A percentile compares a stretch with the other conserved stretches of the same genome.
Conservation (phyloP, 495 filamentous ascomycete genomes). For the Lepraria neglecta region DNA sequence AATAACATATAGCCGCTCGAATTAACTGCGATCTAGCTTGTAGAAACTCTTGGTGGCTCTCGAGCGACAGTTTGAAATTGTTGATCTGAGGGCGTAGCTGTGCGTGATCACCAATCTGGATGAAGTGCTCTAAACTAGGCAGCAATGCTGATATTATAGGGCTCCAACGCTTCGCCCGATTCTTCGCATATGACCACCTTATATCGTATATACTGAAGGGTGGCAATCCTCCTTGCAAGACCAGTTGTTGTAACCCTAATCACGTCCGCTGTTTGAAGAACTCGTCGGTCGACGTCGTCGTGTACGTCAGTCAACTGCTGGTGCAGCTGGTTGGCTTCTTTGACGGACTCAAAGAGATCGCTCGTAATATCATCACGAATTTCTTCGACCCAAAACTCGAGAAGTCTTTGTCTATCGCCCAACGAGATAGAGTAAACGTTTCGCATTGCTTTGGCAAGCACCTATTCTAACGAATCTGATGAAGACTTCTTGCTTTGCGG, state of each 20-base stretch:
- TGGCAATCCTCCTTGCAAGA: constrained; percentile 55
- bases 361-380: constrained; percentile 33
- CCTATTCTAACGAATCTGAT: constrained; percentile 18
- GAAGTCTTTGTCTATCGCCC: constrained; percentile 28
- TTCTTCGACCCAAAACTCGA: constrained; percentile 43
- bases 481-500: not conserved
- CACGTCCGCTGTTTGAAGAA: constrained; percentile 44
- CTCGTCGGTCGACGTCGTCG: constrained; percentile 34
- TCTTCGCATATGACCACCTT: constrained; percentile 76
- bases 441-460: constrained; percentile 24
- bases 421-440: constrained; percentile 12
- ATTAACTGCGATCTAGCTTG: constrained; percentile 57
- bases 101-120: constrained; percentile 73
- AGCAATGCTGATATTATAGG: constrained; percentile 58
- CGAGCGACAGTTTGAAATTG: constrained; percentile 55
- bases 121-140: constrained; percentile 63
- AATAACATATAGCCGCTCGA: constrained; percentile 58
- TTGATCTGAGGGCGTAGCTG: constrained; percentile 65
- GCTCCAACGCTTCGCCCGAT: constrained; percentile 69
- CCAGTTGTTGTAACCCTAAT: constrained; percentile 73
- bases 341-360: constrained; percentile 37
- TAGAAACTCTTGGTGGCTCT: constrained; percentile 49
- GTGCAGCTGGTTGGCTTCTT: constrained; percentile 29
- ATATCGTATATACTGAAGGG: constrained; percentile 52
- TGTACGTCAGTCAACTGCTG: constrained; percentile 24